Evolutionary conservation across 208 protist species (phyloP), one percentile per base, ranked within the genome.

Genomic region (Leishmania tarentolae): DNA sequence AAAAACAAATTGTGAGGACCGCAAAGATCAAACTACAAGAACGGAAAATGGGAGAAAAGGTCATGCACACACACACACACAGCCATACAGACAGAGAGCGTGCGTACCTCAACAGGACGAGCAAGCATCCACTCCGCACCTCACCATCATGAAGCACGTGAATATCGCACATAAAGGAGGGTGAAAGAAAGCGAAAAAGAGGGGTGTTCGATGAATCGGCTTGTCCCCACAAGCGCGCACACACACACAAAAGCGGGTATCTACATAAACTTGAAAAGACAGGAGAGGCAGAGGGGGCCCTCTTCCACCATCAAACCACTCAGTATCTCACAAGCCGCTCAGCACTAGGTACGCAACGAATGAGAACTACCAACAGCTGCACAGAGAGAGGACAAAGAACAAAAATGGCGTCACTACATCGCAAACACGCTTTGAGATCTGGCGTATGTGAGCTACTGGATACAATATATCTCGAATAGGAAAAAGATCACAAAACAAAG

Each of bases 401-500:
- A 4, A 4, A 46, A 72, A 72, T 35, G 68, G 9, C 15, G n/a
- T 24, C 42, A 8, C 24, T 21, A 72, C 68, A 72, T n/a, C 3
- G 68, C 42, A 6, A 19, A 2, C 15, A 24, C 19, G 37, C 19
- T 15, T 70, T n/a, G 37, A 47, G 42, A 19, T 28, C 11, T 7
- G 37, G 28, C 37, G 13, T 50, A 9, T 3, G 42, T 31, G 42
- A n/a, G 35, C 19, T 13, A 6, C 42, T 6, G 42, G 24, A 3
- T 24, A 50, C 4, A n/a, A 19, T n/a, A 50, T n/a, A 31, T 52
- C 19, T 19, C 44, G 40, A 72, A 50, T 2, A 65, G 21, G 28
- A 68, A 52, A 9, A 15, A 72, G 68, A 31, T 42, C 42, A 35
- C 68, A 35, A 61, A 75, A 66, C 46, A 75, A 76, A 76, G 75